Base-by-base conservation (phyloP, 1,284 basidiomycete species). In the Boletus sp. region DNA sequence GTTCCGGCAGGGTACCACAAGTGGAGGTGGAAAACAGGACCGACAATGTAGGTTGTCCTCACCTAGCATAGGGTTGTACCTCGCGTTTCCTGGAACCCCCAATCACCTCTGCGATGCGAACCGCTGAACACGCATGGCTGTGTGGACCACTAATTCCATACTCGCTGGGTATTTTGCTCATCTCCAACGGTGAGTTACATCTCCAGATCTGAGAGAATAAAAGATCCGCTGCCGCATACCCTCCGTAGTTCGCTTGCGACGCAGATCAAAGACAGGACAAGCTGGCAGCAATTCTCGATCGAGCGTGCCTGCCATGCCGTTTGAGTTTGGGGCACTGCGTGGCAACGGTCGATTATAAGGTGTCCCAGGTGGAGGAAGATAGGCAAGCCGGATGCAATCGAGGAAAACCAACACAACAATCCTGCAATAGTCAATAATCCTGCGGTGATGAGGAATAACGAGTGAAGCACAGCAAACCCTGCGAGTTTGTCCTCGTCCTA, bases 251-350 rank as follows among this genome's bases (percentile, higher is more conserved):
- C 22, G 50, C 26, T 16, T 44, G 25, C 23, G 13, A 19, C 55
- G 45, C 46, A 46, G 39, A 59, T 51, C 50, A 40, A 37, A 42
- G 41, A 57, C 46, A 41, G 33, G 16, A 7, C 14, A 7, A 19
- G 40, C 45, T 59, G 35, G 25, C 35, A 44, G 43, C 32, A 19
- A 29, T 33, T 16, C 26, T 27, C 14, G 3, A n/a, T 22, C 7
- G 6, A 34, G 26, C 46, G 41, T 46, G 30, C 34, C 29, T 23
- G n/a, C 42, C 34, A 42, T 29, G 30, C 44, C 23, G 27, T 32
- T 37, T 12, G 25, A 34, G 27, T 13, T 22, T 6, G 14, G 16
- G 49, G 41, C 44, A 41, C 25, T 40, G 42, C 30, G 17, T 32
- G 16, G 39, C 26, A 43, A 51, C 39, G 33, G 25, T 16, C 27